These are phyloP conservation scores for Oryza punctata DNA, from an alignment of 176 grass and related monocot species.

Conservation along the genomic window DNA sequence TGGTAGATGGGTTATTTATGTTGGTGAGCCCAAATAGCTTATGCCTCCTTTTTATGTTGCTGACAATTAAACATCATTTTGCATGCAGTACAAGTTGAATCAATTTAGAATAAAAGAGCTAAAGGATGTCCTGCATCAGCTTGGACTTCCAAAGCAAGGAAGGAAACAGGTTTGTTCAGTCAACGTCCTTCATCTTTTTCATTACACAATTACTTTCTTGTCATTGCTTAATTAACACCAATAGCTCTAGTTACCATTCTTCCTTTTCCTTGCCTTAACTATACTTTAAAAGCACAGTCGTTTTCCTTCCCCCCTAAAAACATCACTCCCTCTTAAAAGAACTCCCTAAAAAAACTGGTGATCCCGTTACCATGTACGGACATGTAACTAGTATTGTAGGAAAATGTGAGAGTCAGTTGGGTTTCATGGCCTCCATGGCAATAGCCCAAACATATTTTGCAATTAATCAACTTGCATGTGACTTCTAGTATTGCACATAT, in stretches of 20 bases:
- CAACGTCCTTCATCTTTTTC: background rate
- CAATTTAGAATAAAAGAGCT: constrained; percentile 84
- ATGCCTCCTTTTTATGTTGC: background rate
- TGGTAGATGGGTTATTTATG: background rate
- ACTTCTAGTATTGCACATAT: constrained; percentile 16
- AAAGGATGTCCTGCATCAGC: constrained; percentile 82
- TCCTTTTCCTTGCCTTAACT: background rate
- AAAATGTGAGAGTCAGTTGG: background rate
- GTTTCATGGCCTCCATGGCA: background rate
- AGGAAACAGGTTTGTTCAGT: constrained; percentile 78
- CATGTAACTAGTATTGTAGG: background rate
- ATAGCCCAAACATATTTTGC: background rate
- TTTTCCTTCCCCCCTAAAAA: no score
- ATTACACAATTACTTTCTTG: background rate
- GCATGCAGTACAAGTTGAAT: constrained; percentile 58
- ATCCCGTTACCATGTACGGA: no score
- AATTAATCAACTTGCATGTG: constrained; percentile 4
- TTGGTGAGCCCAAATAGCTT: background rate
- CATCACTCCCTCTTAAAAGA: no score
- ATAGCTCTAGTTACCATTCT: background rate
- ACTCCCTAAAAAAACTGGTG: no score
- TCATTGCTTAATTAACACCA: background rate
- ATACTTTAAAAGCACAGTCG: no score
- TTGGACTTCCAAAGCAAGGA: constrained; percentile 71
- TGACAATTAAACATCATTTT: constrained; percentile 25